Percentiles rank a stretch among this genome's conserved stretches.
phyloP scores from a whole-genome alignment of 352 stramenopile species.

The Pythium volutum region DNA sequence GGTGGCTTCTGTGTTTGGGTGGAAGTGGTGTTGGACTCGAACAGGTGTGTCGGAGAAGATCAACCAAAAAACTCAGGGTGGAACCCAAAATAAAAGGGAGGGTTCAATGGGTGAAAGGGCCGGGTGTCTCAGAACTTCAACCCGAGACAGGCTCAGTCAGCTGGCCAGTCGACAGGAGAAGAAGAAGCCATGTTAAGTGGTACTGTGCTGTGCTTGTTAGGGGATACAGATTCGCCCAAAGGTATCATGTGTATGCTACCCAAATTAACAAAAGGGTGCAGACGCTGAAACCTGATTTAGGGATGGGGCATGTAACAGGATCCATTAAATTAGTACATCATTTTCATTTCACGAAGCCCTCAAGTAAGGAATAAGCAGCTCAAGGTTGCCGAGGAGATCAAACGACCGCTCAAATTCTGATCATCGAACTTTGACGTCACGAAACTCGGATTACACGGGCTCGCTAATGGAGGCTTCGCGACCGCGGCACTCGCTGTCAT shows the following conservation, averaged over 20 bases:
- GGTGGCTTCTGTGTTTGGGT: not conserved
- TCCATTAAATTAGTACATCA: not conserved
- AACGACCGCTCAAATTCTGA: no score
- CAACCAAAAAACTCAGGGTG: not conserved
- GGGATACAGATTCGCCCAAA: not conserved
- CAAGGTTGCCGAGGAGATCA: no score
- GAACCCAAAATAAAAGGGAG: not conserved
- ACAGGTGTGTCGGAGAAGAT: not conserved
- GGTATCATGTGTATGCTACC: not conserved
- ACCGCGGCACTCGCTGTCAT: no score
- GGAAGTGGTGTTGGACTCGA: not conserved
- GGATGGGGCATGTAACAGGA: not conserved
- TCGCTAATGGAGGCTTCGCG: no score
- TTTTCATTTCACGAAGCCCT: no score
- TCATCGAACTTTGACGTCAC: no score
- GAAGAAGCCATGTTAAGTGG: not conserved
- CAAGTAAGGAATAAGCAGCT: no score
- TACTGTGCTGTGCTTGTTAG: conserved; percentile 1
- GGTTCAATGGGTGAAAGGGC: not conserved
- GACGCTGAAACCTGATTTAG: not conserved
- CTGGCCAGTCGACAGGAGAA: not conserved
- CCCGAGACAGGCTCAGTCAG: not conserved
- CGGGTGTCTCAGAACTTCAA: not conserved
- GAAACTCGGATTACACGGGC: no score
- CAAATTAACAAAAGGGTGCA: not conserved